A percentile compares a stretch with the other conserved stretches of the same genome.
phyloP scores from a whole-genome alignment of 2,329 filamentous ascomycete species.

The Chaetomium globosum region DNA sequence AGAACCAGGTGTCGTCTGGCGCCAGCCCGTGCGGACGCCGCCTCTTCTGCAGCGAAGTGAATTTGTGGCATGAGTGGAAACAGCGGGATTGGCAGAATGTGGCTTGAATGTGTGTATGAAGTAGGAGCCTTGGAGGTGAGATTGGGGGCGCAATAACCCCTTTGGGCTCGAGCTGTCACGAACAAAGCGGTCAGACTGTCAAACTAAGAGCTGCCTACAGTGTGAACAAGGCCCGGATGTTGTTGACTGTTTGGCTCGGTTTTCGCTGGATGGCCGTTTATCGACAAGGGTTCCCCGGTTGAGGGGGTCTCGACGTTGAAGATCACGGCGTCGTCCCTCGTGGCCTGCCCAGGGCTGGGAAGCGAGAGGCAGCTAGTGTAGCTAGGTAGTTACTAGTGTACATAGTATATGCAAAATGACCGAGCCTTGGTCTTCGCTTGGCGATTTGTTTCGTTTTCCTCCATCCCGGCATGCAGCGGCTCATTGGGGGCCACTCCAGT shows the following conservation, averaged over 20 bases:
- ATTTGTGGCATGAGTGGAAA: neutral
- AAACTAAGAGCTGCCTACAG: neutral
- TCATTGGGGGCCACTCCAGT: too few relatives aligned
- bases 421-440: neutral
- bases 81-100: neutral
- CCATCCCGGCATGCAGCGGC: neutral
- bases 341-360: neutral
- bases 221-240: too few relatives aligned
- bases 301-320: neutral
- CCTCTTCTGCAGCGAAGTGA: neutral
- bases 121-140: too few relatives aligned
- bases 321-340: neutral
- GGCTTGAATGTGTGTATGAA: too few relatives aligned
- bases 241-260: neutral
- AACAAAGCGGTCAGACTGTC: neutral
- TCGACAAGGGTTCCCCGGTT: conserved; percentile 2
- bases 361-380: too few relatives aligned
- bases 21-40: conserved; percentile 10
- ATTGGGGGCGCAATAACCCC: too few relatives aligned
- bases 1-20: conserved; percentile 17
- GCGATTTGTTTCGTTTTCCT: neutral
- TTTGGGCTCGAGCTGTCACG: neutral
- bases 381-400: neutral
- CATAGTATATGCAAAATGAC: too few relatives aligned
- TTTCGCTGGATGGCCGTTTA: conserved; percentile 3